These are phyloP conservation scores for Colletotrichum cordylinicola DNA, from an alignment of 2,329 filamentous ascomycete genomes.

Conservation along the genomic window DNA sequence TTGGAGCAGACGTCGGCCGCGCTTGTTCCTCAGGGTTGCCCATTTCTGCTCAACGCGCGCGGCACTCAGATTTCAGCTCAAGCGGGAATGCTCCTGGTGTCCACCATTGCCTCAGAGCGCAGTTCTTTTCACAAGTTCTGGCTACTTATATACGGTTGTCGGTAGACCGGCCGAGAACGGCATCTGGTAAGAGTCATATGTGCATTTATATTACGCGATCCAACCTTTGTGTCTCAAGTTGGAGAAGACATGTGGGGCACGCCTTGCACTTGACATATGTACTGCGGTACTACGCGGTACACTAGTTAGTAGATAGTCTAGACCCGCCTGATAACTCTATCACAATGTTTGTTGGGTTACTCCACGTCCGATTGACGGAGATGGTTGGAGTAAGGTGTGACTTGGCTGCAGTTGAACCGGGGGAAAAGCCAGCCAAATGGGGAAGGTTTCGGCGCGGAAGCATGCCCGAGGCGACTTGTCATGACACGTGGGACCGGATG, in stretches of 20 bases:
- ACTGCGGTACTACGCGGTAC: background rate
- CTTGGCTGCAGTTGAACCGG: background rate
- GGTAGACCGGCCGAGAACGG: background rate
- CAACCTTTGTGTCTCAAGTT: background rate
- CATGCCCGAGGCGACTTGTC: background rate
- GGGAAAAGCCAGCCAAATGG: background rate
- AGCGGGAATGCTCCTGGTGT: background rate
- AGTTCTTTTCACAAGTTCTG: background rate
- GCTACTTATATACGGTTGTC: background rate
- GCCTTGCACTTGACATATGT: background rate
- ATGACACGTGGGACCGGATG: background rate
- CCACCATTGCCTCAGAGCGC: background rate
- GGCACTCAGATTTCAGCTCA: background rate
- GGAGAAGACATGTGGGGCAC: background rate
- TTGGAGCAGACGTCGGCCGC: background rate
- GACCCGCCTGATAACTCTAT: background rate
- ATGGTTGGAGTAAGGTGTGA: background rate
- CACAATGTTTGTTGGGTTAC: background rate
- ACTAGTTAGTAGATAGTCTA: background rate
- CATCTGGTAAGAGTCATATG: slow-evolving; percentile 3
- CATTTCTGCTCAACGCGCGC: background rate
- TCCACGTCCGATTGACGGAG: slow-evolving; percentile 2
- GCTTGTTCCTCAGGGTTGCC: background rate
- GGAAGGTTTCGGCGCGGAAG: background rate
- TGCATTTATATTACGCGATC: background rate